Evolutionary conservation across 2,329 filamentous ascomycete species (phyloP).

Genomic region (Lachnellula hyalina): DNA sequence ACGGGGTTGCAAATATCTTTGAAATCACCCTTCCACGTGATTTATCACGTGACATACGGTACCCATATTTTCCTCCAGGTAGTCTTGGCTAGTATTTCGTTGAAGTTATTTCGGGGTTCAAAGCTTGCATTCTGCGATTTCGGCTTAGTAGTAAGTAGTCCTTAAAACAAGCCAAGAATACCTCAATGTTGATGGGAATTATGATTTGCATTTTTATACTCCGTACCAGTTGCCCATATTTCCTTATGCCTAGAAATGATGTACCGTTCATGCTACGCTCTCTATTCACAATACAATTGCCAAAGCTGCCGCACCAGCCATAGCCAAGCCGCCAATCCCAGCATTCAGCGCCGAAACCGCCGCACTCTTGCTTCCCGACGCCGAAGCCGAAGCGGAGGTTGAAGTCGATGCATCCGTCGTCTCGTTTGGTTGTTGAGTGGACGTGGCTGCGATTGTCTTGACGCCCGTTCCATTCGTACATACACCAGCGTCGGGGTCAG

Average conservation of each 20-base stretch:
- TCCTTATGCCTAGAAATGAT: not conserved
- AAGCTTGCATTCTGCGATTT: too few species aligned
- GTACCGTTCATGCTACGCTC: not conserved
- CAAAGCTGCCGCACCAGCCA: constrained; percentile 5
- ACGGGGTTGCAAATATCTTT: not conserved
- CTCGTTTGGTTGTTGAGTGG: constrained; percentile 10
- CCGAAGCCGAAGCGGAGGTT: not conserved
- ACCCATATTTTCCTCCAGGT: too few species aligned
- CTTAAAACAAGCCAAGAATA: too few species aligned
- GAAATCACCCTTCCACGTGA: not conserved
- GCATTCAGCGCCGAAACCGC: constrained; percentile 1
- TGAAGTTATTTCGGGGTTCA: too few species aligned
- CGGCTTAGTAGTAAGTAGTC: too few species aligned
- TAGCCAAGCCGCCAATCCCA: constrained; percentile 3
- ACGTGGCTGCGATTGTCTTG: constrained; percentile 31
- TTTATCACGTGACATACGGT: too few species aligned
- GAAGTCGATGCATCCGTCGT: constrained; percentile 1
- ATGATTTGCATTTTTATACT: too few species aligned
- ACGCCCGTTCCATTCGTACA: constrained; percentile 56
- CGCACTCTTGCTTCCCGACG: not conserved
- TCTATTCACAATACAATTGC: constrained; percentile 8
- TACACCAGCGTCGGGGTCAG: constrained; percentile 38
- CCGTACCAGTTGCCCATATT: not conserved
- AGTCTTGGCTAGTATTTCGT: too few species aligned
- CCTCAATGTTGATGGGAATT: too few species aligned